These are phyloP conservation scores for Geranomyces michiganensis DNA, from an alignment of 192 early-diverging fungal species.

Conservation along the genomic window DNA sequence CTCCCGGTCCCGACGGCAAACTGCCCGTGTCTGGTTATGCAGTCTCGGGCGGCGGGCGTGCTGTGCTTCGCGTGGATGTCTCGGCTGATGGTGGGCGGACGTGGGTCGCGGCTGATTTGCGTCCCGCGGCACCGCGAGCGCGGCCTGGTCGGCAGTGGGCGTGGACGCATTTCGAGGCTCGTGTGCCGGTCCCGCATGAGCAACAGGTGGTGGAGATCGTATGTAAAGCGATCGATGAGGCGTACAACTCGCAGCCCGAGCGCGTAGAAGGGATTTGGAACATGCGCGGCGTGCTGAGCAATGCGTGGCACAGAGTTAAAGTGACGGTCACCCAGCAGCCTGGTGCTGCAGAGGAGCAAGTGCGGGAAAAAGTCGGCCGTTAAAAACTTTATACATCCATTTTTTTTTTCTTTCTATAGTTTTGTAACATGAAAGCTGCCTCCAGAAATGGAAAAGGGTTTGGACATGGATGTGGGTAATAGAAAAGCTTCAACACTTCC, in stretches of 20 bases:
- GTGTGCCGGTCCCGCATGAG: constrained; percentile 46
- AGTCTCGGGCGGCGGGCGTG: constrained; percentile 42
- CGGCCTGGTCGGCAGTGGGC: constrained; percentile 63
- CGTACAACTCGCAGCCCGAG: constrained; percentile 87
- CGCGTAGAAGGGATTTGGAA: constrained; percentile 49
- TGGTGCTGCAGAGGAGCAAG: too few relatives aligned
- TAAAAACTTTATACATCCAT: too few relatives aligned
- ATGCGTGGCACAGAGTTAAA: constrained; percentile 51
- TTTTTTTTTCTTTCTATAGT: too few relatives aligned
- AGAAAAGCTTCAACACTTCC: neutral
- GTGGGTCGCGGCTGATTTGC: constrained; percentile 71
- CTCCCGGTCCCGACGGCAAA: constrained; percentile 47
- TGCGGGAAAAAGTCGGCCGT: too few relatives aligned
- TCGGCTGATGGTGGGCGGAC: constrained; percentile 71
- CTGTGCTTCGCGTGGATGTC: constrained; percentile 49
- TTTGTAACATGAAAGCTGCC: too few relatives aligned
- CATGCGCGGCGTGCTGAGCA: constrained; percentile 49
- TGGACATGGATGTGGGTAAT: neutral
- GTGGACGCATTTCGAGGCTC: constrained; percentile 82
- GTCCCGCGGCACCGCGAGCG: constrained; percentile 14
- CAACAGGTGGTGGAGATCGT: constrained; percentile 60
- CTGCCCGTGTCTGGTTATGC: constrained; percentile 47
- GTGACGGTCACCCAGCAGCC: neutral
- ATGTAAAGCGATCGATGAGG: constrained; percentile 81
- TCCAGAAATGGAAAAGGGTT: too few relatives aligned